Conservation (phyloP, 2,329 filamentous ascomycete species). For the Claviceps sorghi region DNA sequence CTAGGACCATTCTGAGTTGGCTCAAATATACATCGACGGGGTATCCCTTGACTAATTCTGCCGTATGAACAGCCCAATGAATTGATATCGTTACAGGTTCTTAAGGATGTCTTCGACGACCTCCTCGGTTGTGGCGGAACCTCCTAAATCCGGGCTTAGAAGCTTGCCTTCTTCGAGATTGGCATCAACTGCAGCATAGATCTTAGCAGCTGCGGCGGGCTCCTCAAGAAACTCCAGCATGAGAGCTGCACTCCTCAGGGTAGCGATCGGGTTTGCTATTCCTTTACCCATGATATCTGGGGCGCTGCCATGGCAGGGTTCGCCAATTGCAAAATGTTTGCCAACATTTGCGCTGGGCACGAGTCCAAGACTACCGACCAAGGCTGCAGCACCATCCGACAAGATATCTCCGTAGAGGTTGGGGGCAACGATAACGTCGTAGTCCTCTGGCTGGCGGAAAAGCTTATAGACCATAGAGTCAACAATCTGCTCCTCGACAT, state of each 20-base stretch:
- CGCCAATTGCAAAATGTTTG: slow-evolving; percentile 85
- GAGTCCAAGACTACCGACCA: slow-evolving; percentile 81
- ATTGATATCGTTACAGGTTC: slow-evolving; percentile 44
- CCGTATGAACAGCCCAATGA: background rate
- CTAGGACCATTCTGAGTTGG: background rate
- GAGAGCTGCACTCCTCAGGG: slow-evolving; percentile 73
- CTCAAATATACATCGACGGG: too few relatives aligned
- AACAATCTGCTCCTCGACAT: slow-evolving; percentile 92
- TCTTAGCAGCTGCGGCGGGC: slow-evolving; percentile 71
- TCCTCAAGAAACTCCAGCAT: slow-evolving; percentile 95
- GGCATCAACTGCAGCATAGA: slow-evolving; percentile 83
- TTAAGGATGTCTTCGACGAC: slow-evolving; percentile 77
- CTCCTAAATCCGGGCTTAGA: slow-evolving; percentile 80
- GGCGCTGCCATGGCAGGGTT: slow-evolving; percentile 93
- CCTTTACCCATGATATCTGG: slow-evolving; percentile 88
- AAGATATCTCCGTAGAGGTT: slow-evolving; percentile 97
- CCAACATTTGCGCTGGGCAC: slow-evolving; percentile 94
- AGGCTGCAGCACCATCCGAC: slow-evolving; percentile 84
- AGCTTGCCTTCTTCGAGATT: slow-evolving; percentile 73
- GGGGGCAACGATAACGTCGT: slow-evolving; percentile 95
- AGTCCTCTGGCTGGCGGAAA: slow-evolving; percentile 85
- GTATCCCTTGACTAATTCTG: background rate
- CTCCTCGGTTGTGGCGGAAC: slow-evolving; percentile 70
- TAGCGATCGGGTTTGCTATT: slow-evolving; percentile 94
- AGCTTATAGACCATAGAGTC: slow-evolving; percentile 99